A percentile compares a stretch with the other conserved stretches of the same genome.
Conservation (phyloP, 495 filamentous ascomycete species). For the Aspergillus affinis region DNA sequence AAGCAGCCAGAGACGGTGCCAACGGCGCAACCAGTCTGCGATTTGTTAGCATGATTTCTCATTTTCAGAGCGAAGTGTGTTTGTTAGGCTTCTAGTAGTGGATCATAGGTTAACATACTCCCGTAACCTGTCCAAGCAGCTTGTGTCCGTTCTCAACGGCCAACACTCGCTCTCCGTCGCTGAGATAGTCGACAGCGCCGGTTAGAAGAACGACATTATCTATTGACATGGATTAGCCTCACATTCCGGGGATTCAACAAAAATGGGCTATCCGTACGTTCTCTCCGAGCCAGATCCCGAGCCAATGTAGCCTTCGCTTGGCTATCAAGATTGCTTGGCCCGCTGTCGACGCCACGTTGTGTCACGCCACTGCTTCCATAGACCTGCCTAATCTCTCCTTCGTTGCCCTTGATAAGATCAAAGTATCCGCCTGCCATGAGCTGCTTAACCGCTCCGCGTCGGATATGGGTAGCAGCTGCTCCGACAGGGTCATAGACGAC, state of each 20-base stretch:
- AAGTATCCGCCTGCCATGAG: slow-evolving; percentile 77
- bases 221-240: slow-evolving; percentile 13
- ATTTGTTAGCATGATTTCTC: not conserved
- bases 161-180: slow-evolving; percentile 67
- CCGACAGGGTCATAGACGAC: slow-evolving; percentile 92
- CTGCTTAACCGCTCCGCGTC: slow-evolving; percentile 66
- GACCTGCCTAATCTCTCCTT: slow-evolving; percentile 80
- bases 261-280: slow-evolving; percentile 39
- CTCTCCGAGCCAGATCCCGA: slow-evolving; percentile 60
- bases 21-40: slow-evolving; percentile 74
- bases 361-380: slow-evolving; percentile 52
- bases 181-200: slow-evolving; percentile 73
- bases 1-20: slow-evolving; percentile 78
- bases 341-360: slow-evolving; percentile 88
- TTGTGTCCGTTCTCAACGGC: slow-evolving; percentile 74
- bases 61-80: slow-evolving; percentile 5
- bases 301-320: slow-evolving; percentile 61
- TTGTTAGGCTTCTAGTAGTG: not conserved
- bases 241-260: not conserved
- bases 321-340: slow-evolving; percentile 52
- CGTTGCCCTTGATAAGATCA: slow-evolving; percentile 92
- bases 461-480: slow-evolving; percentile 75
- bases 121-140: slow-evolving; percentile 78
- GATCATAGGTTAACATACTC: slow-evolving; percentile 40
- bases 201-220: slow-evolving; percentile 82